These are phyloP conservation scores for Tetrahymena borealis DNA, from an alignment of 73 alveolate genomes.

Conservation along the genomic window DNA sequence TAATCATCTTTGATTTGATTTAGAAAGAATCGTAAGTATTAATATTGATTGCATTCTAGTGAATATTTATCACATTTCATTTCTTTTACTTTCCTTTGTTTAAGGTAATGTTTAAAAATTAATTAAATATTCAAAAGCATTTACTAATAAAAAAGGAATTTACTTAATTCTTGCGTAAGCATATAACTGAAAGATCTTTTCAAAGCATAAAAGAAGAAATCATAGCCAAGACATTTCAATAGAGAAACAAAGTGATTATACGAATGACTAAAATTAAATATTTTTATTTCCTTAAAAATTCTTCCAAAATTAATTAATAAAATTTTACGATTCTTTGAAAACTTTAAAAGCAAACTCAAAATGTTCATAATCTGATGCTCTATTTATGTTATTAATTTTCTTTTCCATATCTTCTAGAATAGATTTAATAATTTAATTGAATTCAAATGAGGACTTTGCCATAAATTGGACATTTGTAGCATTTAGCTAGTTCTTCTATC, in stretches of 20 bases:
- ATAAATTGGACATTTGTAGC: neutral
- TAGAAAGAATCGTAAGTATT: too few species aligned
- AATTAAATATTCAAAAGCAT: too few species aligned
- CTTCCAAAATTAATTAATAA: neutral
- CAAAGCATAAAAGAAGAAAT: neutral
- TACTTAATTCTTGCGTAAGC: neutral
- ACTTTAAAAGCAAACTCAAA: too few species aligned
- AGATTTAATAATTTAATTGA: neutral
- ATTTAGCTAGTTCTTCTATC: neutral
- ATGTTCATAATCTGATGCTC: neutral
- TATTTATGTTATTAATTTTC: neutral
- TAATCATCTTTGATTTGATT: too few species aligned
- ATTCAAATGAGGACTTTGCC: too few species aligned
- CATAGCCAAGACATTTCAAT: neutral
- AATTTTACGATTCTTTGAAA: neutral
- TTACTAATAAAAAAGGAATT: neutral
- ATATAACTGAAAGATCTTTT: neutral
- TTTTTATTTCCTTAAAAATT: neutral
- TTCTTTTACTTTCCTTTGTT: too few species aligned
- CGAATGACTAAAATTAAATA: too few species aligned
- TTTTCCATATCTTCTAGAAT: neutral
- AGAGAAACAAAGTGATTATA: neutral
- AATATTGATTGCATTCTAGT: too few species aligned
- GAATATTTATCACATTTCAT: too few species aligned
- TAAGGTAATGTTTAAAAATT: too few species aligned